Base-by-base conservation (phyloP, 2,329 filamentous ascomycete genomes). In the Aspergillus quadrilineatus region DNA sequence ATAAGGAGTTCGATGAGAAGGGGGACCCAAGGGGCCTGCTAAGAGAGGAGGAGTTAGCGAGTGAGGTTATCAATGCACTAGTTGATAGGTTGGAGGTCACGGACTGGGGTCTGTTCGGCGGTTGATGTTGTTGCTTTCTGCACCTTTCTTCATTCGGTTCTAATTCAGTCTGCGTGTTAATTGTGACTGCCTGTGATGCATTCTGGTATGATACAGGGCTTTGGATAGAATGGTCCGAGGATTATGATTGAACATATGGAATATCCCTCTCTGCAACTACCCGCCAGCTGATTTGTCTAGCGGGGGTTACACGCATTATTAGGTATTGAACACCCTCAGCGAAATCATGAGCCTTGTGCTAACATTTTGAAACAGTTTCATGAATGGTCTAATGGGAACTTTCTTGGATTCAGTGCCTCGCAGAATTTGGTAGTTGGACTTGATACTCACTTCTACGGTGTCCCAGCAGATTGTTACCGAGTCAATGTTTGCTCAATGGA, bases 51-150 rank as follows among this genome's bases (percentile, higher is more conserved):
- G 85, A 76, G 65, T 43, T 70, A 47, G 76, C 70, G 8, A 63
- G 65, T 47, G 69, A 67, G 39, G 55, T 70, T 26, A 58, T 78
- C 47, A 61, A 53, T 28, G 68, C 63, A 49, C 85, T 96, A 63
- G 84, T 90, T 80, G 81, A 85, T 69, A 87, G 81, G 0, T 88
- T 97, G 66, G 84, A 89, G 67, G 82, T 97, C 56, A 86, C 86
- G 74, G 89, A 96, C 69, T 96, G 89, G 89, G 80, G 79, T 0
- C 76, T 96, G 39, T 96, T 96, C 68, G 77, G 69, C 45, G 77
- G 69, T 49, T 72, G 43, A 51, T 28, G 22, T 44, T 36, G 30
- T 34, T 15, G 17, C 7, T 34, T 52, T 44, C 12, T 14, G 15
- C 22, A 14, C 50, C 28, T 12, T 29, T 37, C 12, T 14, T 14